Evolutionary conservation across 1,284 basidiomycete genomes (phyloP), one percentile per base, ranked within the genome.

Genomic region (Irpex sp.): DNA sequence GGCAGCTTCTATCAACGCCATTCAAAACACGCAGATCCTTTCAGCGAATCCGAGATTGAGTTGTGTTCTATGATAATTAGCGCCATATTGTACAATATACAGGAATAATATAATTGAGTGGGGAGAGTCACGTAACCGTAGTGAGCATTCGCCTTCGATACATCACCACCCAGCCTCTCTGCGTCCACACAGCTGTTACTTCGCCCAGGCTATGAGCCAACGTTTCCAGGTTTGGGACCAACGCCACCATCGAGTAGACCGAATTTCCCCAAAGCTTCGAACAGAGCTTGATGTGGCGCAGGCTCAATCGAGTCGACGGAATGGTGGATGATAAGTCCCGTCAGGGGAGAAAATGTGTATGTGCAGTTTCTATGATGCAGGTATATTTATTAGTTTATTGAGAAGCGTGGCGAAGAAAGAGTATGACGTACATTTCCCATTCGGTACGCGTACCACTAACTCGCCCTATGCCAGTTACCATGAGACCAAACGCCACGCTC

Each of bases 231-330:
- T 51, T 26, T 51, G 17, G 50, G 50, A 26, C 58, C 57, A 9
- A 54, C 53, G n/a, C 58, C 65, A 1, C 66, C 51, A n/a, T 68
- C 64, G 6, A 70, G 66, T 11, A 75, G 63, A 5, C 73, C 73
- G 35, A 74, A 64, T 62, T 72, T 72, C 57, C 63, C 79, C 7
- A 89, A 70, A 0, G 86, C 81, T 64, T 89, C 86, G 69, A 87
- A 91, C 3, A 88, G 87, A 0, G 85, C 81, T 61, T 84, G 79
- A 68, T 90, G 88, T 2, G 90, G 90, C 1, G 86, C 87, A 0
- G 90, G 90, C 58, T 87, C 81, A 58, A 92, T 92, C 8, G 86
- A 86, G 70, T 92, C 82, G 49, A 92, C 77, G 43, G 78, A 79
- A 69, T 93, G 90, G 55, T 79, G 68, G 50, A 83, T 72, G 60